Base-by-base conservation (phyloP, 208 protist genomes). In the Wallacemonas sp. region DNA sequence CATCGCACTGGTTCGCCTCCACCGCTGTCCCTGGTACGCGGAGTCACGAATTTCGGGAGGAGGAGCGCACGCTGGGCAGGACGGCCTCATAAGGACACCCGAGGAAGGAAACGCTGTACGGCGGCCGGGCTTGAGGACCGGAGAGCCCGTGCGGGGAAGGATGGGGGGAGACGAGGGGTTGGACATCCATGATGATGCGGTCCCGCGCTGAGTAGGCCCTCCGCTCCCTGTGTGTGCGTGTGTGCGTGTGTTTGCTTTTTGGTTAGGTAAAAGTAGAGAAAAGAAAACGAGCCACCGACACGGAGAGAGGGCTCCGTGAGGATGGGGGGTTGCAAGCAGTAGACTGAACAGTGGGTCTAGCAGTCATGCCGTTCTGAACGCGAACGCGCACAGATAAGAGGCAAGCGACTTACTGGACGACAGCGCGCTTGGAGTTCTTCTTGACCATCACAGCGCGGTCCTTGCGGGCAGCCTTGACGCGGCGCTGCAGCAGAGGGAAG, bases 401-500 rank as follows among this genome's bases (percentile, higher is more conserved):
- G 24, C 53, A 72, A 19, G 15, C 36, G 9, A 9, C 66, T 83
- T 85, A 92, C 55, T 70, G 70, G 64, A 92, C 86, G 48, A 92
- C 68, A 50, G 83, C 80, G 80, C 86, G 86, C 73, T 89, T 90
- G 66, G 81, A 83, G 80, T 73, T 71, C 85, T 89, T 92, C 81
- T 89, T 91, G 77, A 83, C 73, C 74, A 94, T 78, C 73, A 87
- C 79, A 58, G 83, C 87, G 48, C 85, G 85, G 53, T 94, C 83
- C 76, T 87, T 88, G 82, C 84, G 83, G 70, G 74, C 75, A 39
- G 81, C 76, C 81, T 90, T 85, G 50, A 73, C 50, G 74, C 89
- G 73, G 70, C 92, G 84, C 81, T 96, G 88, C 71, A 98, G 92
- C 54, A 98, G 87, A 59, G 98, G 98, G 95, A 99, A 99, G 76